Evolutionary conservation across 305 asterid genomes (phyloP), one percentile per base, ranked within the genome.

Genomic region (Fraxinus floribunda): DNA sequence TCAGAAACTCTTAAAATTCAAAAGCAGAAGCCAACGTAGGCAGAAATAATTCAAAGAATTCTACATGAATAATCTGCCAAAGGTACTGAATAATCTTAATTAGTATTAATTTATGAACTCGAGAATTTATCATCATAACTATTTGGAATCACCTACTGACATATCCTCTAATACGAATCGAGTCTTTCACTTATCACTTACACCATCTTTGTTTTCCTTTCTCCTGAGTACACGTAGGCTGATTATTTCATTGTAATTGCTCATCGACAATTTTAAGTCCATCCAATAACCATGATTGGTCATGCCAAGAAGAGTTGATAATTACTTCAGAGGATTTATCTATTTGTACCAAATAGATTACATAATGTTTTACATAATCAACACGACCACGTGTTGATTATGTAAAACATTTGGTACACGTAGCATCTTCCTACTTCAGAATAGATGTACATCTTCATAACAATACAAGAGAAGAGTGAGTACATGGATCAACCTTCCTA

Each of bases 1-100:
- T 13, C 82, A 71, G 75, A 81, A 81, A 72, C 62, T 71, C 22
- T n/a, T 34, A 70, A 84, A 57, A 39, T 68, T 18, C 30, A 29
- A 15, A 24, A 18, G 34, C 3, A 6, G 46, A 75, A 20, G 39
- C 35, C 11, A 66, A 64, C 7, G 24, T 62, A 62, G 9, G 68
- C 20, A 38, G 34, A 85, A 49, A 36, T 16, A 68, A 74, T 46
- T 26, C 73, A 78, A 72, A 66, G 20, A 66, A 52, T 18, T 30
- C 78, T 5, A 76, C 29, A 9, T 18, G 72, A 57, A 32, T 11
- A n/a, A 52, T 62, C 64, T 46, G 41, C 4, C 10, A 26, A 76
- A 78, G 68, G n/a, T 76, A 84, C 36, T 46, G 18, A 52, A 62
- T 20, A 39, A 22, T 79, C 7, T 79, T 38, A 41, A 75, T 49